These are phyloP conservation scores for Mesotaenium endlicherianum DNA, from an alignment of 139 green algal species.

Conservation along the genomic window DNA sequence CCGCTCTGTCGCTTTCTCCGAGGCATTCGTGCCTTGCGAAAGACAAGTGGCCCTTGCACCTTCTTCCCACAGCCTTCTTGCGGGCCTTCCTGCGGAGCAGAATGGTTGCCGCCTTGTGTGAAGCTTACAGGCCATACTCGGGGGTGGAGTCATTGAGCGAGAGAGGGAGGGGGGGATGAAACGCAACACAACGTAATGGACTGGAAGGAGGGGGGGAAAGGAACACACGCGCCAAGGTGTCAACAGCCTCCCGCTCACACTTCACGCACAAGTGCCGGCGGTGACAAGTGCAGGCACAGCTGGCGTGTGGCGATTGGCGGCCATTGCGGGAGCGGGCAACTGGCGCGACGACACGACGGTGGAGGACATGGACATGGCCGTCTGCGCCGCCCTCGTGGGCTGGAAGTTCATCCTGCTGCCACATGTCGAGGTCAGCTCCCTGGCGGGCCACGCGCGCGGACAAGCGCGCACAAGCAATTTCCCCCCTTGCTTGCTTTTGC, in stretches of 20 bases:
- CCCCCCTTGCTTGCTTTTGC: too few relatives aligned
- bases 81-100: too few relatives aligned
- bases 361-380: constrained; percentile 64
- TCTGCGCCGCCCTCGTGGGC: constrained; percentile 73
- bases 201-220: background rate
- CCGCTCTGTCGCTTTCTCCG: too few relatives aligned
- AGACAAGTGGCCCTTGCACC: too few relatives aligned
- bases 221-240: background rate
- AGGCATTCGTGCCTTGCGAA: too few relatives aligned
- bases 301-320: constrained; percentile 67
- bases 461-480: too few relatives aligned
- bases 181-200: background rate
- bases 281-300: constrained; percentile 61
- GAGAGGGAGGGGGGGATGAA: background rate
- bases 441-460: too few relatives aligned
- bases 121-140: too few relatives aligned
- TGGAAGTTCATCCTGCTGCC: constrained; percentile 80
- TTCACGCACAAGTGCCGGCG: too few relatives aligned
- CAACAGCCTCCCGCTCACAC: too few relatives aligned
- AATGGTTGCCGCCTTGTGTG: too few relatives aligned
- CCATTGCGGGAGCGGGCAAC: constrained; percentile 82
- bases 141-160: background rate
- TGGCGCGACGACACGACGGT: constrained; percentile 90
- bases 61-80: too few relatives aligned
- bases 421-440: constrained; percentile 61